These are phyloP conservation scores for Rhododendron simsii DNA, from an alignment of 148 eudicot species.

Conservation along the genomic window DNA sequence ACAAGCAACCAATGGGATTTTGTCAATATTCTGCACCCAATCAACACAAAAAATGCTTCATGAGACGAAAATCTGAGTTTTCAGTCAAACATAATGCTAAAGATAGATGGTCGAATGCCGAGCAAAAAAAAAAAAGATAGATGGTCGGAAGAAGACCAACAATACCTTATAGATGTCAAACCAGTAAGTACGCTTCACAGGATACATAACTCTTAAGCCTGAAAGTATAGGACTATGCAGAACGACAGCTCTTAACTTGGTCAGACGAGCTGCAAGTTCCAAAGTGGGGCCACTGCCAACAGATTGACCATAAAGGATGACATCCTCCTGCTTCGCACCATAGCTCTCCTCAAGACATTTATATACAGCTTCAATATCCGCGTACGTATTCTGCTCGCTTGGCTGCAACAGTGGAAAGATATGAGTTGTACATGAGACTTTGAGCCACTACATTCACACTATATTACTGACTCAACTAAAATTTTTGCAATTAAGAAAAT, in stretches of 20 bases:
- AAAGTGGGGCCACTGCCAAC: slow-evolving; percentile 76
- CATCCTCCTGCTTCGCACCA: slow-evolving; percentile 58
- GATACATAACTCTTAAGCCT: slow-evolving; percentile 67
- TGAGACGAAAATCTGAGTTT: neutral
- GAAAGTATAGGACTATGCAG: slow-evolving; percentile 73
- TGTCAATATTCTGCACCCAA: slow-evolving; percentile 64
- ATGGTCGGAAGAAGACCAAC: neutral
- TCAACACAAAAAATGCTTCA: slow-evolving; percentile 1
- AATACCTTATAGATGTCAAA: slow-evolving; percentile 70
- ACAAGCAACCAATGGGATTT: slow-evolving; percentile 55
- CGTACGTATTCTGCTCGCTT: slow-evolving; percentile 73
- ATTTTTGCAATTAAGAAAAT: neutral
- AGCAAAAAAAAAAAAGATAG: too few species aligned
- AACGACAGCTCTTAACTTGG: slow-evolving; percentile 59
- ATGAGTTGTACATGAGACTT: slow-evolving; percentile 7
- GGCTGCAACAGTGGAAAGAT: slow-evolving; percentile 44
- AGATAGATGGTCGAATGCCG: neutral
- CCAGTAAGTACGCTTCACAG: slow-evolving; percentile 61
- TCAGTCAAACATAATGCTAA: neutral
- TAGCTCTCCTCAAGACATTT: slow-evolving; percentile 70
- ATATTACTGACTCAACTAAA: neutral
- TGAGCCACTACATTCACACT: neutral
- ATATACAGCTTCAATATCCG: slow-evolving; percentile 78
- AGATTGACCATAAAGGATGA: slow-evolving; percentile 66
- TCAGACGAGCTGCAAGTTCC: slow-evolving; percentile 66